Percentiles rank a stretch among this genome's conserved stretches.
Evolutionary conservation across 768 basidiomycete genomes (phyloP).

Genomic region (Hemileccinum rubropunctum): DNA sequence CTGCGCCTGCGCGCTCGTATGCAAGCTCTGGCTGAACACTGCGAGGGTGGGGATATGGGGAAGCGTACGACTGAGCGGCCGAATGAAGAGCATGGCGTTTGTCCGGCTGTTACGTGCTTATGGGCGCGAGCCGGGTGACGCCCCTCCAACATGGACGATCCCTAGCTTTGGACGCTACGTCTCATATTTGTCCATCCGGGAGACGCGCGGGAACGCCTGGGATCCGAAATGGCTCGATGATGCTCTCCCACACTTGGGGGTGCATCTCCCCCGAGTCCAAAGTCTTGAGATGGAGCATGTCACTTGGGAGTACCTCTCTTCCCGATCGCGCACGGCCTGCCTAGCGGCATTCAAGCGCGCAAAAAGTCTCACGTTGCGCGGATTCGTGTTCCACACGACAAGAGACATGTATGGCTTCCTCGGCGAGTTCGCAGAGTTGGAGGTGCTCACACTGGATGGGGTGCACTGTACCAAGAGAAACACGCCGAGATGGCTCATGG

Average conservation of each 20-base stretch:
- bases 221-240: constrained; percentile 34
- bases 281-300: constrained; percentile 28
- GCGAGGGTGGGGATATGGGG: constrained; percentile 26
- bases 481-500: constrained; percentile 11
- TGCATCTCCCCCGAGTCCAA: constrained; percentile 19
- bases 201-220: constrained; percentile 31
- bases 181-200: constrained; percentile 23
- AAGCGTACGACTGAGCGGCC: constrained; percentile 15
- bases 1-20: constrained; percentile 28
- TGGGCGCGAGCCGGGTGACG: constrained; percentile 20
- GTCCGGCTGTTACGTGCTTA: constrained; percentile 20
- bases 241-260: constrained; percentile 23
- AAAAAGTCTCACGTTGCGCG: constrained; percentile 20
- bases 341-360: constrained; percentile 22
- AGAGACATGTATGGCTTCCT: constrained; percentile 29
- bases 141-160: constrained; percentile 33
- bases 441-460: constrained; percentile 29
- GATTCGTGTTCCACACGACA: constrained; percentile 25
- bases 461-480: constrained; percentile 25
- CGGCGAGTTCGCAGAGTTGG: constrained; percentile 25
- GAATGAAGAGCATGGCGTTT: constrained; percentile 21
- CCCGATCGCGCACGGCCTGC: constrained; percentile 24
- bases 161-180: constrained; percentile 61
- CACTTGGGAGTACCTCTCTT: constrained; percentile 33
- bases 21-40: constrained; percentile 28